Percentiles rank a stretch among this genome's conserved stretches.
phyloP scores from a whole-genome alignment of 2,329 filamentous ascomycete species.

The Colletotrichum gigasporum region DNA sequence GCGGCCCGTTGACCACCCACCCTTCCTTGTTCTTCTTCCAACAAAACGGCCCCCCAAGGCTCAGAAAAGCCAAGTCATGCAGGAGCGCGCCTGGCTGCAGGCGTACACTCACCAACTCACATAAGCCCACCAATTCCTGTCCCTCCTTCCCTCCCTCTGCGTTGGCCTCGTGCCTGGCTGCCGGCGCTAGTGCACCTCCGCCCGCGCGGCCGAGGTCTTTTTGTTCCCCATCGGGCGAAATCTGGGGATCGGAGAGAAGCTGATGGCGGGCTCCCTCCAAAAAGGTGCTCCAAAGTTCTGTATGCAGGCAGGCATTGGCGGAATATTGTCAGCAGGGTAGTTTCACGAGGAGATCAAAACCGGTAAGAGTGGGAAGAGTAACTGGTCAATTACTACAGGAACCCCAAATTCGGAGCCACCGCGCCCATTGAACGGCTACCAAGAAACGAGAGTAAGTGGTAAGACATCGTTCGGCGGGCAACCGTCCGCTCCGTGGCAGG shows the following conservation, averaged over 20 bases:
- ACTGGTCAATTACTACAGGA: slow-evolving; percentile 12
- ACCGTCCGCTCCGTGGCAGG: background rate
- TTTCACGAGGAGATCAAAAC: background rate
- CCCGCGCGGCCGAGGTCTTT: no score
- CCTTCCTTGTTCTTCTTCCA: background rate
- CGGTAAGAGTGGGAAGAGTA: background rate
- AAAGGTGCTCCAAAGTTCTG: background rate
- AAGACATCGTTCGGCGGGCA: background rate
- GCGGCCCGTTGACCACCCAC: slow-evolving; percentile 16
- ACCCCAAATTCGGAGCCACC: background rate
- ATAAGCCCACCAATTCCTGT: background rate
- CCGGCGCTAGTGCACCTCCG: slow-evolving; percentile 14
- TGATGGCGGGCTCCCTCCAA: background rate
- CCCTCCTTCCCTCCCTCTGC: background rate
- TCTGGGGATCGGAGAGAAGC: background rate
- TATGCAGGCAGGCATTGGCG: background rate
- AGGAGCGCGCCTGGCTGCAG: no score
- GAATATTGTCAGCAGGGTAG: background rate
- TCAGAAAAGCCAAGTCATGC: background rate
- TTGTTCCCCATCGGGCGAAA: background rate
- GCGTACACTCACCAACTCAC: background rate
- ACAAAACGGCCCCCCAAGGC: background rate
- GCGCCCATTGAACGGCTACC: background rate
- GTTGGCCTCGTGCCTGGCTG: background rate
- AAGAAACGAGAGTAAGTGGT: slow-evolving; percentile 24